Conservation (phyloP, 305 asterid species). For the Fraxinus velutina region DNA sequence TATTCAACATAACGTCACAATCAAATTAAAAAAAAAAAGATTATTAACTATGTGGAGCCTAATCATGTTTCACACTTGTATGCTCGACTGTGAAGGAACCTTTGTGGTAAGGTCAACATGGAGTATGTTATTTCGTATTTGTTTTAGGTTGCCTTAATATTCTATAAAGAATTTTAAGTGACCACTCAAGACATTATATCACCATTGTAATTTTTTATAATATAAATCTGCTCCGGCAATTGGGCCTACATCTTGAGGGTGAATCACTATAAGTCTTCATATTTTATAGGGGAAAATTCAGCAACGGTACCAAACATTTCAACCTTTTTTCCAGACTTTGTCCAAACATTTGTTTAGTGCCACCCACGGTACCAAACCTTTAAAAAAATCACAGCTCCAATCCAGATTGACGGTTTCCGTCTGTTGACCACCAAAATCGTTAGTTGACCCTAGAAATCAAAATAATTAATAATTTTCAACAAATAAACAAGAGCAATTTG, state of each 20-base stretch:
- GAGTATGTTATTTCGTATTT: neutral
- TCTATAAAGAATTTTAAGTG: neutral
- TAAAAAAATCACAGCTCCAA: too few species aligned
- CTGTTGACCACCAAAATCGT: too few species aligned
- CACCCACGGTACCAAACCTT: too few species aligned
- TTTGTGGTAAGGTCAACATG: neutral
- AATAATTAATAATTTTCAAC: too few species aligned
- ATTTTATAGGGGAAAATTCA: neutral
- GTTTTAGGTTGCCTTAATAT: neutral
- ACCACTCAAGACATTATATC: neutral
- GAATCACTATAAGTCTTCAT: neutral
- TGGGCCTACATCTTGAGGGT: neutral
- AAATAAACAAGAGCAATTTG: too few species aligned
- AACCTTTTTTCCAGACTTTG: too few species aligned
- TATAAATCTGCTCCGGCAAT: neutral
- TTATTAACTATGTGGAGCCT: neutral
- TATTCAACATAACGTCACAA: neutral
- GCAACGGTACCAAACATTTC: too few species aligned
- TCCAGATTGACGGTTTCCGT: too few species aligned
- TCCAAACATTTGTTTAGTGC: too few species aligned
- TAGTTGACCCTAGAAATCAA: too few species aligned
- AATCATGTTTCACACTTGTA: neutral
- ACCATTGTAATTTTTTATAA: neutral
- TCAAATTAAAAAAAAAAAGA: neutral
- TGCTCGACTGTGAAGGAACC: neutral